Evolutionary conservation across 139 green algal genomes (phyloP), one percentile per base, ranked within the genome.

Genomic region (Parachlorella kessleri): DNA sequence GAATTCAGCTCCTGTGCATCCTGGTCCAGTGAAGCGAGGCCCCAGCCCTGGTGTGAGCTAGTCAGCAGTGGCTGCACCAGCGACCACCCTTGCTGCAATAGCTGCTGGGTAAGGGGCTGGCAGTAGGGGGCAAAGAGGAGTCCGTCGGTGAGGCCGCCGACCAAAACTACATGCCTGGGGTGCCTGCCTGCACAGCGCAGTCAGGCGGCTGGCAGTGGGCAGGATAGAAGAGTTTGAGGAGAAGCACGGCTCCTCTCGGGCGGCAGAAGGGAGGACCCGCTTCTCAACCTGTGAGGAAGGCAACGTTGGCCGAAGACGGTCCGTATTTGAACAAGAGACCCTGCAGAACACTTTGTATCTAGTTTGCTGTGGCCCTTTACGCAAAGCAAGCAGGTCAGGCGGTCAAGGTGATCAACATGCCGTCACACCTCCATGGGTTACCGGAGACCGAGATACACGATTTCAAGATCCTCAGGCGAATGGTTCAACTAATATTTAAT

Each of bases 1-100:
- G 80, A n/a, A 21, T 73, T 65, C 28, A 96, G 63, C 55, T 96
- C 93, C 1, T 76, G 75, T 3, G 90, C 91, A 83, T 97, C 93
- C 1, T 87, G 66, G 69, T 94, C 86, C 55, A 97, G 48, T 38
- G 70, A 86, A 3, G 66, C 37, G 1, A 84, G 66, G 28, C 93
- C 93, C 68, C 85, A 97, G 18, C 91, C 92, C 72, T 89, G 66
- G 69, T 91, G 88, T 0, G 82, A 89, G 3, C 77, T 89, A 6
- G 80, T 85, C 35, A 96, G 78, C 36, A 91, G 83, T 7, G 88
- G 54, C 54, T 94, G 89, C 38, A 91, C 91, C 40, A 91, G 41
- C 3, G 55, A 72, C 80, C 84, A 93, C 7, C 81, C 84, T 1
- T 48, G 10, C 3, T 7, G 42, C 3, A 82, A 48, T 24, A 90